A percentile compares a stretch with the other conserved stretches of the same genome.
phyloP scores from a whole-genome alignment of 2,329 filamentous ascomycete genomes.

The Sporothrix inflata region DNA sequence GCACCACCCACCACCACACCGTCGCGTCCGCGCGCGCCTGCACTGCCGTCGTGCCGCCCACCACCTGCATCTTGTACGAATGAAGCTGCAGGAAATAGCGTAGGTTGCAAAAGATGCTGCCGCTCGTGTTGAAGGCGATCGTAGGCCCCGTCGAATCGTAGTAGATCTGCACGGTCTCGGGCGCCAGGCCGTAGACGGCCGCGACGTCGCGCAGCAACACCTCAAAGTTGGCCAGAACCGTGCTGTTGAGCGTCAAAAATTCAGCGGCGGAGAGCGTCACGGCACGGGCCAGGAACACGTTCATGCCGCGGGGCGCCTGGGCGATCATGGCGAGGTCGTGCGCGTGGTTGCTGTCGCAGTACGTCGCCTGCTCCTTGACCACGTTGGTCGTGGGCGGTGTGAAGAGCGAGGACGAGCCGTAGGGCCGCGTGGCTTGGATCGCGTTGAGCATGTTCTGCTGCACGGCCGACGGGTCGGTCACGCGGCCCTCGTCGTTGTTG shows the following conservation, averaged over 20 bases:
- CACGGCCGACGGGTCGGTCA: slow-evolving; percentile 63
- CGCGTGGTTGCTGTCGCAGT: slow-evolving; percentile 78
- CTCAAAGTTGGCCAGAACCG: slow-evolving; percentile 70
- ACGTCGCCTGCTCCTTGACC: slow-evolving; percentile 80
- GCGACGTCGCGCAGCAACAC: slow-evolving; percentile 69
- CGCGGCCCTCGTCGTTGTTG: slow-evolving; percentile 52
- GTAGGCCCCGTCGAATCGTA: slow-evolving; percentile 77
- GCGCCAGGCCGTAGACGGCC: slow-evolving; percentile 71
- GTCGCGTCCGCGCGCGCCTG: slow-evolving; percentile 46
- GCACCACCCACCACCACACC: slow-evolving; percentile 51
- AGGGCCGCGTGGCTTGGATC: slow-evolving; percentile 75
- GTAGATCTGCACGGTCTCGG: slow-evolving; percentile 78
- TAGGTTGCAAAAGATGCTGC: slow-evolving; percentile 92
- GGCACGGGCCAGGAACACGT: slow-evolving; percentile 69
- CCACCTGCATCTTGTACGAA: slow-evolving; percentile 48
- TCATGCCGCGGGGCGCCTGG: slow-evolving; percentile 71
- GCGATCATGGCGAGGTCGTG: slow-evolving; percentile 74
- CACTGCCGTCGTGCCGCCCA: neutral
- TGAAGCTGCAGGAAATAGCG: slow-evolving; percentile 85
- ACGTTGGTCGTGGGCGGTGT: slow-evolving; percentile 70
- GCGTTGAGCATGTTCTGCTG: slow-evolving; percentile 76
- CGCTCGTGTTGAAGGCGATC: slow-evolving; percentile 89
- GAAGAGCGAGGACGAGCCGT: slow-evolving; percentile 75
- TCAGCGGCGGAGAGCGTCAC: slow-evolving; percentile 51
- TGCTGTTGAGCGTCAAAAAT: slow-evolving; percentile 66